Percentiles rank a stretch among this genome's conserved stretches.
These are phyloP conservation scores for Neurospora cerealis DNA, from an alignment of 495 filamentous ascomycete genomes.

Conservation along the genomic window DNA sequence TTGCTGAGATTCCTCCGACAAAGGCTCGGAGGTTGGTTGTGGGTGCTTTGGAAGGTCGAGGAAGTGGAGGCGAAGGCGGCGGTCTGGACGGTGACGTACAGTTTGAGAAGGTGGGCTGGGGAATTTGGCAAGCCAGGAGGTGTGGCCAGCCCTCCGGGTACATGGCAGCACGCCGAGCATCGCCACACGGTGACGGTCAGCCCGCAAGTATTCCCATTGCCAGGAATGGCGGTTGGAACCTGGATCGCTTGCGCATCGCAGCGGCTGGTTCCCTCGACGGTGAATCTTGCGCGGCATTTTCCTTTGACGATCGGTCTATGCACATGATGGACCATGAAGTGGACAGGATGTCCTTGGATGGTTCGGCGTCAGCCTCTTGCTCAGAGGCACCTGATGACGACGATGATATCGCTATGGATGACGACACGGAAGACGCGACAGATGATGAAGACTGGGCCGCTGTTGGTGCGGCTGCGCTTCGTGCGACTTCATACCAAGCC, in stretches of 20 bases:
- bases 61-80: constrained; percentile 49
- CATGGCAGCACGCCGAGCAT: constrained; percentile 34
- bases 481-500: constrained; percentile 54
- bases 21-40: constrained; percentile 87
- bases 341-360: constrained; percentile 91
- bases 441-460: constrained; percentile 96
- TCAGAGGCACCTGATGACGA: constrained; percentile 68
- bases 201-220: constrained; percentile 60
- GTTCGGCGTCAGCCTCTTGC: constrained; percentile 59
- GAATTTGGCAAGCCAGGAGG: constrained; percentile 80
- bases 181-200: constrained; percentile 42
- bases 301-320: constrained; percentile 56
- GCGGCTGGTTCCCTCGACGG: constrained; percentile 28
- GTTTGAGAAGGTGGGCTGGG: constrained; percentile 97
- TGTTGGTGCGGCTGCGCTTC: constrained; percentile 76
- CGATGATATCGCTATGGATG: constrained; percentile 51
- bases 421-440: constrained; percentile 73
- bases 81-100: constrained; percentile 68
- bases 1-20: constrained; percentile 79
- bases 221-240: constrained; percentile 34
- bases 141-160: constrained; percentile 51
- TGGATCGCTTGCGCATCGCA: constrained; percentile 36
- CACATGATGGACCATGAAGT: constrained; percentile 77
- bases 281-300: constrained; percentile 51
- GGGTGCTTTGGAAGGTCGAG: constrained; percentile 68